Evolutionary conservation across 73 alveolate species (phyloP).

Genomic region (Tetrahymena thermophila): DNA sequence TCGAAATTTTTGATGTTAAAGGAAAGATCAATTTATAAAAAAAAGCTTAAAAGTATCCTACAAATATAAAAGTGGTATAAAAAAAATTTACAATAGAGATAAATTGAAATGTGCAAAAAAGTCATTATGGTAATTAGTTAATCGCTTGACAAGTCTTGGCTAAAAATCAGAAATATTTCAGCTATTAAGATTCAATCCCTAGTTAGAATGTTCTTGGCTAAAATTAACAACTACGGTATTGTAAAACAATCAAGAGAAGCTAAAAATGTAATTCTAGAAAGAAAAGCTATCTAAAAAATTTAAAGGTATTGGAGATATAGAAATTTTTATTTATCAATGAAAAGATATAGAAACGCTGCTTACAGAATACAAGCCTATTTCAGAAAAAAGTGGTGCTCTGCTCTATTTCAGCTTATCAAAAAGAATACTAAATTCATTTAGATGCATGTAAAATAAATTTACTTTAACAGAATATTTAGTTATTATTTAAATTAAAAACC

Average conservation of each 20-base stretch:
- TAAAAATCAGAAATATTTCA: constrained; percentile 21
- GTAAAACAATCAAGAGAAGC: constrained; percentile 43
- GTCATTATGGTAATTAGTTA: neutral
- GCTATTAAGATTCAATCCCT: constrained; percentile 36
- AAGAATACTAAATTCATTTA: neutral
- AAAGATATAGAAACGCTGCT: neutral
- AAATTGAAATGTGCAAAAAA: neutral
- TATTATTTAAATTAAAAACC: too few relatives aligned
- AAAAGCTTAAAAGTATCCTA: neutral
- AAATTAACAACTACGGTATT: constrained; percentile 4
- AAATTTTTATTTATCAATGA: neutral
- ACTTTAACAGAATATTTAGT: too few relatives aligned
- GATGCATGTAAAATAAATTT: neutral
- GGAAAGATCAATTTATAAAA: neutral
- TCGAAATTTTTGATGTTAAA: neutral
- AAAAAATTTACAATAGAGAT: neutral
- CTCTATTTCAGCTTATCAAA: neutral
- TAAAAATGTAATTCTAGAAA: constrained; percentile 8
- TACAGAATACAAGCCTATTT: neutral
- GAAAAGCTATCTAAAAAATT: constrained; percentile 11
- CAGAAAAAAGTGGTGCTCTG: neutral
- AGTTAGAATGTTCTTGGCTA: constrained; percentile 47
- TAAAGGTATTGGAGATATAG: neutral
- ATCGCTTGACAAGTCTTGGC: constrained; percentile 21
- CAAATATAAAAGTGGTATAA: neutral